Percentiles rank a stretch among this genome's conserved stretches.
Evolutionary conservation across 2,329 filamentous ascomycete species (phyloP).

Genomic region (Fusarium continuum): DNA sequence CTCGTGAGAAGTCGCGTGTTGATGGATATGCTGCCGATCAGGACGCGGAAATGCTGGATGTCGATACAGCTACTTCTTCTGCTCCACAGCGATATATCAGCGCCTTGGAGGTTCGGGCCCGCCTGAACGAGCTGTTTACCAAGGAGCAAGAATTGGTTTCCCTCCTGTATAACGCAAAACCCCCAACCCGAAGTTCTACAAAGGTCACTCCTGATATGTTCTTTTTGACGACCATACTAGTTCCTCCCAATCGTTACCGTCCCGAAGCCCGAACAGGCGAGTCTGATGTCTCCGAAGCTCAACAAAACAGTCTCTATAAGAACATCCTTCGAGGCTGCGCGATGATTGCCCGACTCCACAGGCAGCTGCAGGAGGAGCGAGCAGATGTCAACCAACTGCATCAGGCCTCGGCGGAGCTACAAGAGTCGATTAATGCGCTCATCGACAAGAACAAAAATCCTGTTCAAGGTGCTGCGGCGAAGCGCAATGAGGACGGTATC

Average conservation of each 20-base stretch:
- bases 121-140: conserved; percentile 81
- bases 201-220: conserved; percentile 87
- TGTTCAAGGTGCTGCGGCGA: conserved; percentile 78
- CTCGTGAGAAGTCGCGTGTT: conserved; percentile 45
- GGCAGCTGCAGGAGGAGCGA: conserved; percentile 56
- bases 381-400: conserved; percentile 75
- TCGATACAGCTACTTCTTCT: conserved; percentile 25
- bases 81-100: conserved; percentile 77
- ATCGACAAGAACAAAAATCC: conserved; percentile 91
- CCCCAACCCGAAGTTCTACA: conserved; percentile 63
- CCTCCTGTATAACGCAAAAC: conserved; percentile 84
- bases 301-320: conserved; percentile 90
- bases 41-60: conserved; percentile 49
- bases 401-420: conserved; percentile 82
- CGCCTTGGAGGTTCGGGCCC: conserved; percentile 82
- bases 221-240: conserved; percentile 85
- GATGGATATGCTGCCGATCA: conserved; percentile 61
- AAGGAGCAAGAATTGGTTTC: conserved; percentile 85
- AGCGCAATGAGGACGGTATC: conserved; percentile 88
- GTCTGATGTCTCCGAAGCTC: conserved; percentile 83
- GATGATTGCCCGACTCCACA: conserved; percentile 75
- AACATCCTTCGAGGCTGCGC: conserved; percentile 80
- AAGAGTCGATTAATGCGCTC: conserved; percentile 90
- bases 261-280: conserved; percentile 85
- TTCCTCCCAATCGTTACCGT: conserved; percentile 91